Evolutionary conservation across 108 stramenopile species (phyloP).

Genomic region (Discostella pseudostelligera): DNA sequence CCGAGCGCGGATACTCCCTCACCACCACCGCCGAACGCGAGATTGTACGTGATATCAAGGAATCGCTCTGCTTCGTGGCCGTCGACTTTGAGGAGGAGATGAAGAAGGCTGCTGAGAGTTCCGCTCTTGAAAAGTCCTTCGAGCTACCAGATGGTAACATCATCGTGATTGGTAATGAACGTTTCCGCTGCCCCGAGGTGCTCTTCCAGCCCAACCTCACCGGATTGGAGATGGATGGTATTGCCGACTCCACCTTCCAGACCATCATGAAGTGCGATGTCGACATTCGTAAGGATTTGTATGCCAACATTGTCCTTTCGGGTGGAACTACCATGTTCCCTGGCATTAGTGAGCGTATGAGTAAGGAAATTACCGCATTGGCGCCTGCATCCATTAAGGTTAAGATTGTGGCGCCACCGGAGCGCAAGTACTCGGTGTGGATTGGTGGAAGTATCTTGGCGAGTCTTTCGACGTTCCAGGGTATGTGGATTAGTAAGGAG

Average conservation of each 20-base stretch:
- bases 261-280: slow-evolving; percentile 99
- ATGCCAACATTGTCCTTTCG: slow-evolving; percentile 93
- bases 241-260: slow-evolving; percentile 98
- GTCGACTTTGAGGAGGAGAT: slow-evolving; percentile 93
- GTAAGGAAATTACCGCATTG: slow-evolving; percentile 96
- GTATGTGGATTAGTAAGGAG: slow-evolving; percentile 99
- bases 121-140: slow-evolving; percentile 91
- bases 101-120: slow-evolving; percentile 92
- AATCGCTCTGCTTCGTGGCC: slow-evolving; percentile 88
- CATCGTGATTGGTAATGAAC: slow-evolving; percentile 92
- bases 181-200: slow-evolving; percentile 93
- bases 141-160: slow-evolving; percentile 94
- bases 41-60: slow-evolving; percentile 95
- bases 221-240: slow-evolving; percentile 96
- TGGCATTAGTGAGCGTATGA: slow-evolving; percentile 99
- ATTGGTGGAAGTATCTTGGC: slow-evolving; percentile 99
- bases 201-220: slow-evolving; percentile 96
- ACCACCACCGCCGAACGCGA: slow-evolving; percentile 94
- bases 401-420: slow-evolving; percentile 99
- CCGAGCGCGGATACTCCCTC: slow-evolving; percentile 91
- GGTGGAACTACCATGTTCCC: slow-evolving; percentile 99
- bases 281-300: slow-evolving; percentile 97
- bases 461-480: slow-evolving; percentile 98
- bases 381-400: slow-evolving; percentile 96
- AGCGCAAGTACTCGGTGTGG: slow-evolving; percentile 98